Evolutionary conservation across 306 rosid genomes (phyloP).

Genomic region (Fragaria ananassa): DNA sequence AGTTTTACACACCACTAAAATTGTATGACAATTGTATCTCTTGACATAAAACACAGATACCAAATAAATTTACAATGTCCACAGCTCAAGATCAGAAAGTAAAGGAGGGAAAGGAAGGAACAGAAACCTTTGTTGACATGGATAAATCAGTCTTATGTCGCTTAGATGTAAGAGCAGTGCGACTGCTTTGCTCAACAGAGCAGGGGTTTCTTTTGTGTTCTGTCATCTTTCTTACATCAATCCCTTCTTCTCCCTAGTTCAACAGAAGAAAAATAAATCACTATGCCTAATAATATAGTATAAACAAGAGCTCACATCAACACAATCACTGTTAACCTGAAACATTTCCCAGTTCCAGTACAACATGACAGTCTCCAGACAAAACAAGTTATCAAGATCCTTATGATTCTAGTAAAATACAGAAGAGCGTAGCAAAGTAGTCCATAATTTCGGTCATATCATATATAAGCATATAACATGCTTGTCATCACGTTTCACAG

Average conservation of each 20-base stretch:
- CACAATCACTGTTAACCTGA: neutral
- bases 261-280: conserved; percentile 22
- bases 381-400: neutral
- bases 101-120: conserved; percentile 1
- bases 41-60: neutral
- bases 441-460: neutral
- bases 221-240: conserved; percentile 75
- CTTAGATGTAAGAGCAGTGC: conserved; percentile 70
- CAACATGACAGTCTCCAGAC: neutral
- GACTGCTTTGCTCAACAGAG: conserved; percentile 70
- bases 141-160: conserved; percentile 82
- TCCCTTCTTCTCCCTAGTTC: conserved; percentile 60
- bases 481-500: neutral
- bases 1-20: neutral
- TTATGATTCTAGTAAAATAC: neutral
- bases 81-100: conserved; percentile 4
- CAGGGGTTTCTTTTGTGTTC: conserved; percentile 79
- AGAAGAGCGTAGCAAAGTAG: neutral
- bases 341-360: neutral
- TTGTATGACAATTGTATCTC: neutral
- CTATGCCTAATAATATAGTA: conserved; percentile 1
- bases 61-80: neutral
- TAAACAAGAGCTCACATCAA: neutral
- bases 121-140: conserved; percentile 66
- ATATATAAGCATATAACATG: neutral